These are phyloP conservation scores for barrel medic (Medicago truncatula) DNA, from an alignment of 306 rosid species.

Conservation along the genomic window DNA sequence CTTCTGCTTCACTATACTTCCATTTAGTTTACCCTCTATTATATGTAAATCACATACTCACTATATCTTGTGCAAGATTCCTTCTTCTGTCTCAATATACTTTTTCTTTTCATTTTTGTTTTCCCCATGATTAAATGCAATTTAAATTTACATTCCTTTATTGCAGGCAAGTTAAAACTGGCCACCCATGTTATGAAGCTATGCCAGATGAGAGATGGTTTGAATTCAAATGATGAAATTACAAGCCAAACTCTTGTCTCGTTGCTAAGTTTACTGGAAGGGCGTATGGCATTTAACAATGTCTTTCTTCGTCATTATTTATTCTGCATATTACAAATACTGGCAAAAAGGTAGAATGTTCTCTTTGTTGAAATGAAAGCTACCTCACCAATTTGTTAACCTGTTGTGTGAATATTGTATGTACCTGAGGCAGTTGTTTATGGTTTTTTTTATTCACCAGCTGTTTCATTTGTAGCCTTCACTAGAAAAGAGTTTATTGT, in stretches of 20 bases:
- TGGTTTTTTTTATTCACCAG: slow-evolving; percentile 12
- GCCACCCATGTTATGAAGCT: slow-evolving; percentile 79
- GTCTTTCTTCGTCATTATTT: slow-evolving; percentile 84
- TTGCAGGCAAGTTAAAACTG: slow-evolving; percentile 91
- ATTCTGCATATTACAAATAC: slow-evolving; percentile 88
- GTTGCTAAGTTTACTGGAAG: slow-evolving; percentile 76
- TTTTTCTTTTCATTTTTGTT: slow-evolving; percentile 1
- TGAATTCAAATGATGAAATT: slow-evolving; percentile 56
- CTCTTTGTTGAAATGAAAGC: slow-evolving; percentile 22
- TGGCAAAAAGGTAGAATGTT: slow-evolving; percentile 76
- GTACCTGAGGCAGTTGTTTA: not conserved
- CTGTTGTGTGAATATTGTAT: slow-evolving; percentile 17
- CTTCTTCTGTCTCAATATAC: not conserved
- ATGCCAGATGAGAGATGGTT: slow-evolving; percentile 73
- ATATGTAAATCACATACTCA: not conserved
- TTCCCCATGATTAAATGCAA: not conserved
- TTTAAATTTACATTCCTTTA: slow-evolving; percentile 40
- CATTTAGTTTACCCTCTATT: slow-evolving; percentile 5
- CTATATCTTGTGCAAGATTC: slow-evolving; percentile 7
- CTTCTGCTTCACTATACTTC: not conserved
- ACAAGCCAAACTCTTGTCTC: slow-evolving; percentile 65
- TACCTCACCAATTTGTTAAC: not conserved
- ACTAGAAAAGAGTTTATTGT: not conserved
- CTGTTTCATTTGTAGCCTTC: not conserved
- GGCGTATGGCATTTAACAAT: slow-evolving; percentile 80